Conservation (phyloP, 306 rosid species). For the Cercis canadensis region DNA sequence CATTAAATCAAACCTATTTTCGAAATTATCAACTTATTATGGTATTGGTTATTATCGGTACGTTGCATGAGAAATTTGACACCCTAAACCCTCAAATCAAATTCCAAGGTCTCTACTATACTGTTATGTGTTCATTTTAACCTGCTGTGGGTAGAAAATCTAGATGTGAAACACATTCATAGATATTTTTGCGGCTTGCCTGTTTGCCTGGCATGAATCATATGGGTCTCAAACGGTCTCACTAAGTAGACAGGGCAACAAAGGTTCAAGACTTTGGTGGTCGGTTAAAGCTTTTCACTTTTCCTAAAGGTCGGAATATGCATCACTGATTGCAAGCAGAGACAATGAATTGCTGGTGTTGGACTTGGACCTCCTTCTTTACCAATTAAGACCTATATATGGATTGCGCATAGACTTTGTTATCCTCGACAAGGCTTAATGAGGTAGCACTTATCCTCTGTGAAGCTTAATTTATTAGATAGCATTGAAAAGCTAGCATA, state of each 20-base stretch:
- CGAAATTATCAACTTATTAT: not conserved
- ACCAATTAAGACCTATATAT: not conserved
- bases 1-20: not conserved
- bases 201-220: not conserved
- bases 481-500: not conserved
- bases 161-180: not conserved
- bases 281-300: constrained; percentile 25
- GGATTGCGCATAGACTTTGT: not conserved
- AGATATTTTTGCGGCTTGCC: not conserved
- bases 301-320: not conserved
- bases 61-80: constrained; percentile 22
- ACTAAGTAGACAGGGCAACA: constrained; percentile 29
- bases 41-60: constrained; percentile 1
- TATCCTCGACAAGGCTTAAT: no score
- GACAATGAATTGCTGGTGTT: not conserved
- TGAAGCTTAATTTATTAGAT: not conserved
- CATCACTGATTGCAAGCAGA: not conserved
- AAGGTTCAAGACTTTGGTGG: constrained; percentile 5
- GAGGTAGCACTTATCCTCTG: no score
- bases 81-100: no score
- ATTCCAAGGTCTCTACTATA: not conserved
- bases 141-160: not conserved
- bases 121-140: not conserved
- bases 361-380: not conserved
- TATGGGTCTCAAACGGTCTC: constrained; percentile 16